Percentiles rank a stretch among this genome's conserved stretches.
These are phyloP conservation scores for Sanghuangporus weigelae DNA, from an alignment of 1,284 basidiomycete genomes.

Conservation along the genomic window DNA sequence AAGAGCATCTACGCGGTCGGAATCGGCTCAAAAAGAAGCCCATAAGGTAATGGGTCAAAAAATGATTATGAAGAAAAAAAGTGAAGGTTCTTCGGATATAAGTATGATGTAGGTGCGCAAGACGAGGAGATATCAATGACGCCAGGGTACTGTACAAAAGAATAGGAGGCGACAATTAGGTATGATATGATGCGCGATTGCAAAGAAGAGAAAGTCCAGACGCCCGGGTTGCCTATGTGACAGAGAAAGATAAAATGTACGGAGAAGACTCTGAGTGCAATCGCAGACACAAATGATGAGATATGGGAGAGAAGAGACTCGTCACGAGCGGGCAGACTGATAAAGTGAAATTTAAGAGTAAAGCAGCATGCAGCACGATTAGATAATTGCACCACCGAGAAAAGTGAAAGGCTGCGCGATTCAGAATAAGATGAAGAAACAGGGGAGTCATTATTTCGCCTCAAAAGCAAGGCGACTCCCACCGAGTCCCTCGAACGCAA, in stretches of 20 bases:
- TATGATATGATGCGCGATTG: background rate
- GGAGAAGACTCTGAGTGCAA: background rate
- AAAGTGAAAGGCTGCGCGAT: background rate
- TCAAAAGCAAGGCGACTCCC: constrained; percentile 38
- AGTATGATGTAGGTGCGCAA: background rate
- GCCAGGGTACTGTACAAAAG: background rate
- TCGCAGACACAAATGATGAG: background rate
- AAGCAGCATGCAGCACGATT: background rate
- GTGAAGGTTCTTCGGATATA: background rate
- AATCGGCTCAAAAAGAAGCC: background rate
- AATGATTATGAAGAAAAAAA: background rate
- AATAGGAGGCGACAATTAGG: background rate
- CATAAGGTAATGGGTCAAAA: background rate
- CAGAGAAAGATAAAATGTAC: background rate
- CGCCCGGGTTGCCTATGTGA: background rate
- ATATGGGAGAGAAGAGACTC: background rate
- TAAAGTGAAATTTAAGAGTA: background rate
- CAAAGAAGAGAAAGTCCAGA: background rate
- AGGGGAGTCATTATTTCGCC: constrained; percentile 4
- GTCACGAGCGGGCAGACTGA: background rate
- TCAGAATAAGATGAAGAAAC: background rate
- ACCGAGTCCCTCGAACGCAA: constrained; percentile 56
- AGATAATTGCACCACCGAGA: background rate
- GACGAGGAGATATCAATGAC: background rate
- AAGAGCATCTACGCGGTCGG: background rate